These are phyloP conservation scores for Mercurialis annua DNA, from an alignment of 345 rosid genomes.

Conservation along the genomic window DNA sequence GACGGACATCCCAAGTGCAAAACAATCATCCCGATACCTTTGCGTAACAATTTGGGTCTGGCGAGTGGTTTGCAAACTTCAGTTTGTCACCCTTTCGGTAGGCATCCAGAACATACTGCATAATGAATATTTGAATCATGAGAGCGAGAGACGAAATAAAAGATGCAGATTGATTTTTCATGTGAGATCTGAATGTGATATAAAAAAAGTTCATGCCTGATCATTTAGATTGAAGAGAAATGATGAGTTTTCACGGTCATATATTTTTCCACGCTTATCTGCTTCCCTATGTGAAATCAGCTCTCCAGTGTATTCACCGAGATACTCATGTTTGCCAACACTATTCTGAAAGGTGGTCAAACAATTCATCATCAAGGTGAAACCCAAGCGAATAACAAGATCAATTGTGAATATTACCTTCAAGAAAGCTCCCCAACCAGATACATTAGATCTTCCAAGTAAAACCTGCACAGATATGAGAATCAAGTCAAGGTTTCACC, in stretches of 20 bases:
- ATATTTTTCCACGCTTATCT: slow-evolving; percentile 97
- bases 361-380: slow-evolving; percentile 16
- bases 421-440: slow-evolving; percentile 99
- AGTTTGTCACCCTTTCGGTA: slow-evolving; percentile 96
- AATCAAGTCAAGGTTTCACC: neutral
- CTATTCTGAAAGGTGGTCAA: slow-evolving; percentile 55
- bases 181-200: neutral
- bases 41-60: slow-evolving; percentile 96
- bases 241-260: slow-evolving; percentile 97
- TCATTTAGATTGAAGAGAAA: slow-evolving; percentile 96
- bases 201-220: slow-evolving; percentile 60
- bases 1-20: neutral
- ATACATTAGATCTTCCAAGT: slow-evolving; percentile 96
- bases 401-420: slow-evolving; percentile 48
- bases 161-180: slow-evolving; percentile 3
- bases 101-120: slow-evolving; percentile 98
- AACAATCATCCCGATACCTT: slow-evolving; percentile 49
- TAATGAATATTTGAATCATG: slow-evolving; percentile 12
- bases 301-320: slow-evolving; percentile 99
- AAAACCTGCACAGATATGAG: slow-evolving; percentile 57
- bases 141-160: neutral
- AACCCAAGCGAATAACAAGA: neutral
- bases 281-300: slow-evolving; percentile 97
- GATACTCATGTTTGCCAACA: slow-evolving; percentile 93
- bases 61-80: slow-evolving; percentile 96